Evolutionary conservation across 148 eudicot species (phyloP).

Genomic region (Dianthus caryophyllus): DNA sequence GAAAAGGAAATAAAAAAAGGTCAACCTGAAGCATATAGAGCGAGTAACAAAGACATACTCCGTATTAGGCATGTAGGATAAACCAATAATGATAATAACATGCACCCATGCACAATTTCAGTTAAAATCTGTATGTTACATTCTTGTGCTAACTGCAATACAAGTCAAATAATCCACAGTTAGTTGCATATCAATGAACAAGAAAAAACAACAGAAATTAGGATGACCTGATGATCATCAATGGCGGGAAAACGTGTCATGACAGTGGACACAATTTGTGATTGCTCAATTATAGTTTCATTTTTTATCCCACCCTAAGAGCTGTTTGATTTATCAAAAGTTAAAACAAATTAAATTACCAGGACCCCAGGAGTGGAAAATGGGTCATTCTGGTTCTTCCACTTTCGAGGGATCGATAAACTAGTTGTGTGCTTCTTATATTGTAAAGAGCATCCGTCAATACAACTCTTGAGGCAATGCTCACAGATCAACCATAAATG

Average conservation of each 20-base stretch:
- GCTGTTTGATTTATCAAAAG: background rate
- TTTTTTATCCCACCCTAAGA: background rate
- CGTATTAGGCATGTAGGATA: background rate
- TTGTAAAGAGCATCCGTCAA: background rate
- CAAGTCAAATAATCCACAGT: slow-evolving; percentile 1
- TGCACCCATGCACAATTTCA: background rate
- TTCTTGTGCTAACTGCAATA: slow-evolving; percentile 2
- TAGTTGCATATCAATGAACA: slow-evolving; percentile 6
- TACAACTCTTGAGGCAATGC: background rate
- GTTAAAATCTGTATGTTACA: background rate
- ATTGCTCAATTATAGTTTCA: background rate
- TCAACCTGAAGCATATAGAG: background rate
- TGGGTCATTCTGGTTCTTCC: background rate
- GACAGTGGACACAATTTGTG: background rate
- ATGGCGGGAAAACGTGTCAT: slow-evolving; percentile 3
- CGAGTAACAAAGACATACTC: background rate
- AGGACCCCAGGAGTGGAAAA: background rate
- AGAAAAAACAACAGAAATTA: background rate
- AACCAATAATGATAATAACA: background rate
- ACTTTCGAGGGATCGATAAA: background rate
- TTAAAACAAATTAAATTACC: background rate
- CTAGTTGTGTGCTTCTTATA: background rate
- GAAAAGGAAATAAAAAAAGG: background rate
- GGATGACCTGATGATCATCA: background rate
- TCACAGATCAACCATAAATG: background rate